Base-by-base conservation (phyloP, 805 yeast genomes). In the Cyberlindnera maritima region DNA sequence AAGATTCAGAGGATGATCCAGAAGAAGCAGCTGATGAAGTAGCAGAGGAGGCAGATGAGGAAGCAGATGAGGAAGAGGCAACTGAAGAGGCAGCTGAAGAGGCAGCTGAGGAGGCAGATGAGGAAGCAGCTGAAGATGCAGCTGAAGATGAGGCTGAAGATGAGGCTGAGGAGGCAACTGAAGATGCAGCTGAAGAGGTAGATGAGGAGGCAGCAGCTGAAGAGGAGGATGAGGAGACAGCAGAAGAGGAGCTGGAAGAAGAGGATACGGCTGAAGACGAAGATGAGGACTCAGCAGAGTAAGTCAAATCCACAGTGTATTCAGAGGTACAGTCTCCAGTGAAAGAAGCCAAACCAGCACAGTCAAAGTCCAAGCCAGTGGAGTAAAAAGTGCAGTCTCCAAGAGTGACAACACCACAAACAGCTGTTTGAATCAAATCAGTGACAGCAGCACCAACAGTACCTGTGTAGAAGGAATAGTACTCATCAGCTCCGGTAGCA, bases 401-500 rank as follows among this genome's bases (percentile, higher is more conserved):
- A 18, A 47, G 35, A 18, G 36, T 39, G 3, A 36, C 3, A 17
- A 48, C 19, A 36, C 43, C 47, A 36, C 60, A 57, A 2, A 23
- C n/a, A n/a, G 28, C 36, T 3, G 7, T 12, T 5, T 41, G 37
- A 11, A 48, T n/a, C 2, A 44, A 7, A 0, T 41, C 20, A 14
- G 41, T 37, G 11, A 56, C 41, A 15, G 36, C 41, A 8, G 55
- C 43, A 5, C 54, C 57, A 7, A 48, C 6, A 32, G 47, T 43
- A 39, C 56, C 59, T 15, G 58, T 54, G 48, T 52, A 57, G 45
- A 55, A 52, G 2, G 41, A n/a, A 18, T 49, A 51, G 29, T 36
- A 28, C 19, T 36, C 42, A 17, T 45, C 36, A 18, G 29, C 15
- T n/a, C 20, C 45, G n/a, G n/a, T n/a, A 20, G 25, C 44, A 28